Evolutionary conservation across 2,329 filamentous ascomycete genomes (phyloP).

Genomic region (Aspergillus pseudoterreus): DNA sequence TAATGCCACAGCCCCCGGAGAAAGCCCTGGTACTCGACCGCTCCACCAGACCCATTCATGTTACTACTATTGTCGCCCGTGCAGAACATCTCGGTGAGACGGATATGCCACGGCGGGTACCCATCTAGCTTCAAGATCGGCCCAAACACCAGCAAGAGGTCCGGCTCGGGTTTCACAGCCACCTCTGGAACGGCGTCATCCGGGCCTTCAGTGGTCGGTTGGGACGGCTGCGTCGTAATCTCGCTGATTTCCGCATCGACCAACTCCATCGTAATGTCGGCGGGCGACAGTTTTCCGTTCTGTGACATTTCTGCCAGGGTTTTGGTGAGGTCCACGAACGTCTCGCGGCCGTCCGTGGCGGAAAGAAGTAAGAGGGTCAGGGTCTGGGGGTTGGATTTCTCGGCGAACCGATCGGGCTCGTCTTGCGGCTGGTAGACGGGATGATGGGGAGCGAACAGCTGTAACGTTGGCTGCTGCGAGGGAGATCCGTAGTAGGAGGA

Average conservation of each 20-base stretch:
- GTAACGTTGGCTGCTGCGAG: slow-evolving; percentile 64
- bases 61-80: slow-evolving; percentile 44
- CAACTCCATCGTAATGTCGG: slow-evolving; percentile 79
- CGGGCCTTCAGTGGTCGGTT: slow-evolving; percentile 7
- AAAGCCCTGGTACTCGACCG: slow-evolving; percentile 91
- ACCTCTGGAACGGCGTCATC: not conserved
- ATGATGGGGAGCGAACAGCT: slow-evolving; percentile 68
- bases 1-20: slow-evolving; percentile 78
- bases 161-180: slow-evolving; percentile 77
- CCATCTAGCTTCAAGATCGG: slow-evolving; percentile 80
- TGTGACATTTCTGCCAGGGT: slow-evolving; percentile 95
- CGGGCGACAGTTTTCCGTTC: slow-evolving; percentile 72
- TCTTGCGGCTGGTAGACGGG: slow-evolving; percentile 39
- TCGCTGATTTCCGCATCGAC: slow-evolving; percentile 82
- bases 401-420: slow-evolving; percentile 9
- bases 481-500: slow-evolving; percentile 78
- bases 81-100: slow-evolving; percentile 88
- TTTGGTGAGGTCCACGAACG: slow-evolving; percentile 90
- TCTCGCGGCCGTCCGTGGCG: slow-evolving; percentile 83
- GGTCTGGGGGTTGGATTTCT: slow-evolving; percentile 23
- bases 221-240: slow-evolving; percentile 38
- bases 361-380: slow-evolving; percentile 75
- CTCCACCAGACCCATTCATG: slow-evolving; percentile 35
- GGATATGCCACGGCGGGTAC: slow-evolving; percentile 94
- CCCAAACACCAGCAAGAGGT: slow-evolving; percentile 82